A percentile compares a stretch with the other conserved stretches of the same genome.
These are phyloP conservation scores for Apiospora malaysiana DNA, from an alignment of 2,329 filamentous ascomycete species.

Conservation along the genomic window DNA sequence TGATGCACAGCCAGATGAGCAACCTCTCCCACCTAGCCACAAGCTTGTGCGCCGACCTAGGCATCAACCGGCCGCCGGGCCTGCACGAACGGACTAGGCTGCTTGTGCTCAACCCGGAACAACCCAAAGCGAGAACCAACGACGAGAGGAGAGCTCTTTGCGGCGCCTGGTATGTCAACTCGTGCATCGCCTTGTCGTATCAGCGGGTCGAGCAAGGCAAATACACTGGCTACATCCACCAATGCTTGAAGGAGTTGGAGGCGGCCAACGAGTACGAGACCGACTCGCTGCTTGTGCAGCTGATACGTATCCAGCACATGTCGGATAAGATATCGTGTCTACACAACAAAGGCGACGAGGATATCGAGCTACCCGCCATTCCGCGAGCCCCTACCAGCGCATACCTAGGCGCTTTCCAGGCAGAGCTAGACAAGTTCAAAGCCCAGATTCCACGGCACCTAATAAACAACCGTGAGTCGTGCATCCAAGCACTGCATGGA, in stretches of 20 bases:
- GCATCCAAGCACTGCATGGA: background rate
- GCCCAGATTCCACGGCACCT: constrained; percentile 44
- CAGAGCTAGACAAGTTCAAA: constrained; percentile 50
- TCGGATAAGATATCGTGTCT: constrained; percentile 55
- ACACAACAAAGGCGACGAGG: constrained; percentile 42
- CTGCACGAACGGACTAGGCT: constrained; percentile 49
- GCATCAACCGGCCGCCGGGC: constrained; percentile 49
- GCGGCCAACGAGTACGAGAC: constrained; percentile 50
- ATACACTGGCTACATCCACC: constrained; percentile 59
- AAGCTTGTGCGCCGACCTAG: constrained; percentile 54
- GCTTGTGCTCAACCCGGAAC: constrained; percentile 48
- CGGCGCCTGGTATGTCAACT: constrained; percentile 61
- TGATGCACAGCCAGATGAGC: constrained; percentile 58
- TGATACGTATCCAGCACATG: constrained; percentile 56
- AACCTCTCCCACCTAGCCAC: constrained; percentile 56
- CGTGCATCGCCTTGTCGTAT: constrained; percentile 48
- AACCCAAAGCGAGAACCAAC: constrained; percentile 48
- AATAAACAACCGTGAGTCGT: constrained; percentile 44
- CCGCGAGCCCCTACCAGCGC: constrained; percentile 49
- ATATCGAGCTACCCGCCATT: constrained; percentile 41
- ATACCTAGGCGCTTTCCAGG: constrained; percentile 52
- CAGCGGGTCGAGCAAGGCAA: constrained; percentile 53
- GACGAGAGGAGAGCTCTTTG: constrained; percentile 59
- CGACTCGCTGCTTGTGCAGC: constrained; percentile 52
- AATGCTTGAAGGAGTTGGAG: constrained; percentile 55